These are phyloP conservation scores for Dryas alaskensis DNA, from an alignment of 306 rosid species.

Conservation along the genomic window DNA sequence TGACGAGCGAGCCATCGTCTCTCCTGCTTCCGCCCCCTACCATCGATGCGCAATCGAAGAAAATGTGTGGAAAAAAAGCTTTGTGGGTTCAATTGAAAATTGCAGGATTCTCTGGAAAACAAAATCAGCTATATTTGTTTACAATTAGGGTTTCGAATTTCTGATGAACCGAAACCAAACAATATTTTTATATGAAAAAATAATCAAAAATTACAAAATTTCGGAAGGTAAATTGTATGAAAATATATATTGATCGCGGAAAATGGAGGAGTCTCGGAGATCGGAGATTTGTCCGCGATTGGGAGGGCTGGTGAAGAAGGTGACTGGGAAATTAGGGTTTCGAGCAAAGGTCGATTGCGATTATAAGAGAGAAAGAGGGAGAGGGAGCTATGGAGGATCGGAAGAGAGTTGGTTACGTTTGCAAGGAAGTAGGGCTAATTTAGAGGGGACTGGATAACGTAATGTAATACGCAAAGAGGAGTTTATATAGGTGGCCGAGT, in stretches of 20 bases:
- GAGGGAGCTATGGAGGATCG: neutral
- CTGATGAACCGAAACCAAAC: neutral
- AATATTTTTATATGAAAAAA: neutral
- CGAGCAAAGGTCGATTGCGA: neutral
- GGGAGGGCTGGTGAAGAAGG: constrained; percentile 1
- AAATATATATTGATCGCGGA: neutral
- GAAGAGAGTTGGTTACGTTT: constrained; percentile 11
- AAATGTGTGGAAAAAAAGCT: neutral
- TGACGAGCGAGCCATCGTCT: constrained; percentile 76
- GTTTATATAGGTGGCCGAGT: no score
- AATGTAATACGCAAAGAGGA: neutral
- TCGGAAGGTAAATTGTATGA: neutral
- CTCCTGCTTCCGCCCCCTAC: constrained; percentile 88
- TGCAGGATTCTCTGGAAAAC: neutral
- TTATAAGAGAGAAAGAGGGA: neutral
- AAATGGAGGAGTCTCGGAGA: neutral
- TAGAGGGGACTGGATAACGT: constrained; percentile 35
- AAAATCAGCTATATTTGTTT: neutral
- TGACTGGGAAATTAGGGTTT: constrained; percentile 7
- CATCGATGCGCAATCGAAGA: constrained; percentile 31
- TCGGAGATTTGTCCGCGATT: neutral
- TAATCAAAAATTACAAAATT: neutral
- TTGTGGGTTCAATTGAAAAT: neutral
- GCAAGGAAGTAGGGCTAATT: constrained; percentile 42
- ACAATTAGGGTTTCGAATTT: constrained; percentile 19